Conservation (phyloP, 2,329 filamentous ascomycete genomes). For the Hypoxylon sp. region DNA sequence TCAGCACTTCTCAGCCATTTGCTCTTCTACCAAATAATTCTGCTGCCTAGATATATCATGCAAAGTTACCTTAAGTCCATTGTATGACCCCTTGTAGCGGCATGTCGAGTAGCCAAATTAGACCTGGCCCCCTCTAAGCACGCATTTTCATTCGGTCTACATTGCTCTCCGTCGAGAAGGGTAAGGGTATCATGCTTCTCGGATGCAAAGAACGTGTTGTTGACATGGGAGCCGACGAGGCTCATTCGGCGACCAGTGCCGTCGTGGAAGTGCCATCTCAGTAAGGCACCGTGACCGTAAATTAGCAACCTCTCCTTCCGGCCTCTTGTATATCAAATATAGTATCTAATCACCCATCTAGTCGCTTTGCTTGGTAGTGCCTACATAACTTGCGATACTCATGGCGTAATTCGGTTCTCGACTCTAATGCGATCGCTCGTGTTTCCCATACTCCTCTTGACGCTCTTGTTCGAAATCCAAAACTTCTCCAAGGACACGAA, state of each 20-base stretch:
- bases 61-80: constrained; percentile 18
- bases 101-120: constrained; percentile 6
- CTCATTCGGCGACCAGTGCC: constrained; percentile 14
- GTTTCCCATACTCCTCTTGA: constrained; percentile 43
- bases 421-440: constrained; percentile 45
- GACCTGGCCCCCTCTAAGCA: constrained; percentile 12
- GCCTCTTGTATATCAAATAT: constrained; percentile 15
- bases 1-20: constrained; percentile 23
- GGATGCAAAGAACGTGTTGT: constrained; percentile 19
- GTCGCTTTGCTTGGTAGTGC: constrained; percentile 4
- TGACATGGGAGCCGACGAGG: constrained; percentile 20
- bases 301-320: constrained; percentile 5
- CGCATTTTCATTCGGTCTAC: constrained; percentile 12
- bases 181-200: constrained; percentile 22
- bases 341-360: constrained; percentile 6
- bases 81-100: constrained; percentile 11
- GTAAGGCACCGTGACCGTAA: constrained; percentile 8
- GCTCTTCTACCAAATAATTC: constrained; percentile 20
- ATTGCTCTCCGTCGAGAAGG: not conserved
- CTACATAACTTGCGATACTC: not conserved
- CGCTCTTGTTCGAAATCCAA: constrained; percentile 46
- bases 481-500: constrained; percentile 41
- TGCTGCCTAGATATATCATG: constrained; percentile 27
- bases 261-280: not conserved
- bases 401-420: constrained; percentile 38